Evolutionary conservation across 805 yeast species (phyloP), one percentile per base, ranked within the genome.

Genomic region (Vanderwaltozyma tropicalis): DNA sequence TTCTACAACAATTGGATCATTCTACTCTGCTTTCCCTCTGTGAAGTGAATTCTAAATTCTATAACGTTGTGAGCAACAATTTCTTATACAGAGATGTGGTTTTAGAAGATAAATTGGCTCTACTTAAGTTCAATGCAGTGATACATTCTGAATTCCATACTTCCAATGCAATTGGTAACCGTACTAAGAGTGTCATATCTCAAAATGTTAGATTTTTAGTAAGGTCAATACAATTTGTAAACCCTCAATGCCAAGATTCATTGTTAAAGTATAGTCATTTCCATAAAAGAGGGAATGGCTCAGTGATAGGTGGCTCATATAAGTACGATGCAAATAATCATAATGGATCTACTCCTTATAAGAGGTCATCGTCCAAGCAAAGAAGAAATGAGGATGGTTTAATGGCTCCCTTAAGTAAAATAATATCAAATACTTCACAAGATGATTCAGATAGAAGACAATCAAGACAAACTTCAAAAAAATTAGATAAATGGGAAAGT

Each of bases 211-310:
- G 63, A 24, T 53, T 53, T 35, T 35, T 55, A 22, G 52, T 56
- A 4, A 44, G 45, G 17, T 39, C 53, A 12, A 45, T 55, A 13
- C 57, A 55, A 27, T 58, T 58, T 38, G 46, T 40, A 9, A 41
- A 55, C 24, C 63, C 63, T 5, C 52, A 52, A 33, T 57, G 54
- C 30, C 61, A 56, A 34, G 62, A 58, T 37, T 56, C 62, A 13
- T 31, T 58, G 9, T 43, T 57, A 38, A 58, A 58, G 41, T 58
- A 58, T 37, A 47, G 58, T 35, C 54, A 51, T 31, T 58, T 42
- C 32, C 44, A 55, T 27, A 45, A 42, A 20, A 46, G 42, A 19
- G 42, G 39, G 7, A 43, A 33, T 25, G 43, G 39, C 26, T 40
- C 48, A 2, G 37, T 49, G 5, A 55, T 57, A 15, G 60, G 49